Conservation (phyloP, 2,329 filamentous ascomycete species). For the Cladobotryum mycophilum region DNA sequence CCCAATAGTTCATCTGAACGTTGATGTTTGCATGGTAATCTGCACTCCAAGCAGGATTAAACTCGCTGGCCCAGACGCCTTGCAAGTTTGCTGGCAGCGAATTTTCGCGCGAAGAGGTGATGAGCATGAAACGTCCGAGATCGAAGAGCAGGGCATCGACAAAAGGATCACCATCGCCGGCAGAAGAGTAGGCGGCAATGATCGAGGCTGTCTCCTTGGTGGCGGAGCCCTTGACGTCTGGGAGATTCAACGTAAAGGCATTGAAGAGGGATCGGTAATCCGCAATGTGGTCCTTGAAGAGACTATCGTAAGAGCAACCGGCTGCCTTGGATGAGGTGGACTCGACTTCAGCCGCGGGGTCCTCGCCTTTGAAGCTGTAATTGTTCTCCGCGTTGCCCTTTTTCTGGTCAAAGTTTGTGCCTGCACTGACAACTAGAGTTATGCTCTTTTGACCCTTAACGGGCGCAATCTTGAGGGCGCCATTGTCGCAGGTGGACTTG, state of each 20-base stretch:
- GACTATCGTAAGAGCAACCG: slow-evolving; percentile 22
- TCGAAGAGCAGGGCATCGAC: slow-evolving; percentile 48
- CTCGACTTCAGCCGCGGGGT: slow-evolving; percentile 36
- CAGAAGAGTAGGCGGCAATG: slow-evolving; percentile 9
- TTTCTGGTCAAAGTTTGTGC: slow-evolving; percentile 44
- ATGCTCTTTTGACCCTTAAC: neutral
- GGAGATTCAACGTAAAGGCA: slow-evolving; percentile 37
- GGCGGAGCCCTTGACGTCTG: slow-evolving; percentile 36
- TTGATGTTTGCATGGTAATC: slow-evolving; percentile 57
- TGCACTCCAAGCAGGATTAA: slow-evolving; percentile 36
- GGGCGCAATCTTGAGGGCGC: neutral
- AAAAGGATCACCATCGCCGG: slow-evolving; percentile 38
- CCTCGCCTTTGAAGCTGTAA: slow-evolving; percentile 43
- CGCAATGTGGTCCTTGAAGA: slow-evolving; percentile 30
- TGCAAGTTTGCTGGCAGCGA: slow-evolving; percentile 51
- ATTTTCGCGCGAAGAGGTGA: slow-evolving; percentile 45
- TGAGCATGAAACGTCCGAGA: slow-evolving; percentile 47
- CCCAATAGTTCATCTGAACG: slow-evolving; percentile 57
- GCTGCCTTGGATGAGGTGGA: slow-evolving; percentile 26
- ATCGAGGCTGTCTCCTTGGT: slow-evolving; percentile 28
- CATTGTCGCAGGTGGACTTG: neutral
- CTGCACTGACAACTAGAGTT: slow-evolving; percentile 37
- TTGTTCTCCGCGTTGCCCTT: slow-evolving; percentile 36
- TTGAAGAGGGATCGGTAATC: slow-evolving; percentile 35
- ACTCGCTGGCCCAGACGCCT: slow-evolving; percentile 45